Percentiles rank a stretch among this genome's conserved stretches.
phyloP scores from a whole-genome alignment of 2,329 filamentous ascomycete genomes.

The Neoarthrinium moseri region DNA sequence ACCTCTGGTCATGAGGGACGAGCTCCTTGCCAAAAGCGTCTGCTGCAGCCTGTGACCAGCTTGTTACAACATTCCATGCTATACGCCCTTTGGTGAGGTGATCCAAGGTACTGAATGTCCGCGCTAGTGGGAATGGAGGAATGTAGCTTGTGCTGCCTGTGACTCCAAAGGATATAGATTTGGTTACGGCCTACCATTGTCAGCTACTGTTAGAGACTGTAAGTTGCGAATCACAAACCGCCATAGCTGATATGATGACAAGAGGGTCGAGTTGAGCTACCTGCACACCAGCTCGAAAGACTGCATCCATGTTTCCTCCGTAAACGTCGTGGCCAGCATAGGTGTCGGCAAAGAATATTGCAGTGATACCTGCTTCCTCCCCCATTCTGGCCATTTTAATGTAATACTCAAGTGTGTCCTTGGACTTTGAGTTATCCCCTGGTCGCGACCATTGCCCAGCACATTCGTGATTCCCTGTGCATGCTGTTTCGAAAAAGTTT shows the following conservation, averaged over 20 bases:
- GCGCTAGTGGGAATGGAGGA: slow-evolving; percentile 30
- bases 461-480: slow-evolving; percentile 9
- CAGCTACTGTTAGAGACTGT: neutral
- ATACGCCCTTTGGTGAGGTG: slow-evolving; percentile 34
- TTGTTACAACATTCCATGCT: slow-evolving; percentile 51
- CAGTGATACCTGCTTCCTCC: slow-evolving; percentile 5
- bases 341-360: slow-evolving; percentile 10
- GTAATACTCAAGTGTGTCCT: slow-evolving; percentile 8
- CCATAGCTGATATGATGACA: slow-evolving; percentile 10
- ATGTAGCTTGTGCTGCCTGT: slow-evolving; percentile 36
- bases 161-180: slow-evolving; percentile 37
- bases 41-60: slow-evolving; percentile 44
- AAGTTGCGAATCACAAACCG: neutral
- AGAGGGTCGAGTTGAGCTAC: slow-evolving; percentile 10
- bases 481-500: slow-evolving; percentile 10
- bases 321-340: slow-evolving; percentile 9
- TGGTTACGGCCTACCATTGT: slow-evolving; percentile 40
- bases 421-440: slow-evolving; percentile 4
- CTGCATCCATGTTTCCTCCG: slow-evolving; percentile 8
- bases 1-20: slow-evolving; percentile 47
- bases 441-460: slow-evolving; percentile 7
- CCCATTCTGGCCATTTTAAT: slow-evolving; percentile 8
- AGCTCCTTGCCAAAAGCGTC: slow-evolving; percentile 44
- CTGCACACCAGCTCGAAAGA: slow-evolving; percentile 5
- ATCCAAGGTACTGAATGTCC: slow-evolving; percentile 32